Conservation (phyloP, 805 yeast genomes). For the Candida dajiaensis region DNA sequence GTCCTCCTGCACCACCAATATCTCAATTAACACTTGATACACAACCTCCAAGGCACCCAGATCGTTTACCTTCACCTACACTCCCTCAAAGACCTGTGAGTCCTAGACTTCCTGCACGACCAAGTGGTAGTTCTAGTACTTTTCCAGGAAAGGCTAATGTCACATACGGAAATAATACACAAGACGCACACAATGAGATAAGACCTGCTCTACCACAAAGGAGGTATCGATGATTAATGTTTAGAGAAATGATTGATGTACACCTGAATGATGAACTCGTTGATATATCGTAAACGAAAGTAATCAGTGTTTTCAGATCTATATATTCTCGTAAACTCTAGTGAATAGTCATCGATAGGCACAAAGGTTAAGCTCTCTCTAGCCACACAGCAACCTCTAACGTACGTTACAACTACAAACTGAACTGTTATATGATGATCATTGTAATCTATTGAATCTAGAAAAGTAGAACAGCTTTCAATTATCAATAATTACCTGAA, state of each 20-base stretch:
- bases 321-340: too few relatives aligned
- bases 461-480: too few relatives aligned
- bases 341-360: too few relatives aligned
- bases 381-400: too few relatives aligned
- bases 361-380: too few relatives aligned
- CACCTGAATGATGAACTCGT: not conserved
- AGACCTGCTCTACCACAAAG: not conserved
- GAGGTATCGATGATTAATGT: not conserved
- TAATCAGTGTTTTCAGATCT: too few relatives aligned
- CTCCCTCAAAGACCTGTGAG: not conserved
- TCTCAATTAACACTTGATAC: not conserved
- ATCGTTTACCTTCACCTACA: not conserved
- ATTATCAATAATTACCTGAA: too few relatives aligned
- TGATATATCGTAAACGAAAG: too few relatives aligned
- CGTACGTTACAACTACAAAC: too few relatives aligned
- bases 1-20: not conserved
- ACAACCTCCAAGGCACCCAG: not conserved
- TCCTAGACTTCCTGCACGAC: not conserved
- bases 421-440: too few relatives aligned
- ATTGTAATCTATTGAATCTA: too few relatives aligned
- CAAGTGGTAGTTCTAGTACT: not conserved
- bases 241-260: not conserved
- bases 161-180: not conserved
- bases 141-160: not conserved
- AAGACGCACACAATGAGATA: not conserved